phyloP scores from a whole-genome alignment of 768 basidiomycete genomes.

The Russula sp. region DNA sequence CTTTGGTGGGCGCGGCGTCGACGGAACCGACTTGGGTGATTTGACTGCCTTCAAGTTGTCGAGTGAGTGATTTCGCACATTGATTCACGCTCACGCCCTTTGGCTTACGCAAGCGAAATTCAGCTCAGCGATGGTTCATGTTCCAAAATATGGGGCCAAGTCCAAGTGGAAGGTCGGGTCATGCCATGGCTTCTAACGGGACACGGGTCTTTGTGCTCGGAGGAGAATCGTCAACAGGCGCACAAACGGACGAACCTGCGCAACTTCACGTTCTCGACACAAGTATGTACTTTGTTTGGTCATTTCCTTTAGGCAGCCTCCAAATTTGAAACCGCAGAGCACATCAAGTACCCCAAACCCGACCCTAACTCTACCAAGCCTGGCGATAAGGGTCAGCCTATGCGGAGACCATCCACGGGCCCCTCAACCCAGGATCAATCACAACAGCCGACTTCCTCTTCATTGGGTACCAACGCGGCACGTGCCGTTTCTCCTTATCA shows the following conservation, averaged over 20 bases:
- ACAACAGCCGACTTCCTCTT: constrained; percentile 1
- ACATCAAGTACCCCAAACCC: constrained; percentile 78
- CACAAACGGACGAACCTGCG: constrained; percentile 69
- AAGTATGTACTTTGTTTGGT: constrained; percentile 47
- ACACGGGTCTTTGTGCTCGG: constrained; percentile 88
- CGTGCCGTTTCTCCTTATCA: constrained; percentile 64
- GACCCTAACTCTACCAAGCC: constrained; percentile 45
- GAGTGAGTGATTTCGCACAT: constrained; percentile 50
- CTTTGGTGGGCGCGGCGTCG: constrained; percentile 94
- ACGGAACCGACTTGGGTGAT: constrained; percentile 92
- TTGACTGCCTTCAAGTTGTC: constrained; percentile 95
- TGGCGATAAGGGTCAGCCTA: constrained; percentile 26
- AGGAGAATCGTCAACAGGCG: constrained; percentile 78
- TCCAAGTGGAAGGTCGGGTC: constrained; percentile 87
- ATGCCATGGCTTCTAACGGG: constrained; percentile 95
- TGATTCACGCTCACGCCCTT: background rate
- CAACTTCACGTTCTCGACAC: constrained; percentile 92
- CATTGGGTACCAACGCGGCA: constrained; percentile 28
- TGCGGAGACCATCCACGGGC: constrained; percentile 43
- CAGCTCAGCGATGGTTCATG: constrained; percentile 99
- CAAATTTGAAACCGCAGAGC: constrained; percentile 40
- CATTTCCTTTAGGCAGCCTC: background rate
- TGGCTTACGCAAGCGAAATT: background rate
- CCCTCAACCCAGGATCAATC: constrained; percentile 12
- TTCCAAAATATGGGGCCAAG: constrained; percentile 99